phyloP scores from a whole-genome alignment of 1,139 yeast genomes.

The Yamadazyma blattariae region DNA sequence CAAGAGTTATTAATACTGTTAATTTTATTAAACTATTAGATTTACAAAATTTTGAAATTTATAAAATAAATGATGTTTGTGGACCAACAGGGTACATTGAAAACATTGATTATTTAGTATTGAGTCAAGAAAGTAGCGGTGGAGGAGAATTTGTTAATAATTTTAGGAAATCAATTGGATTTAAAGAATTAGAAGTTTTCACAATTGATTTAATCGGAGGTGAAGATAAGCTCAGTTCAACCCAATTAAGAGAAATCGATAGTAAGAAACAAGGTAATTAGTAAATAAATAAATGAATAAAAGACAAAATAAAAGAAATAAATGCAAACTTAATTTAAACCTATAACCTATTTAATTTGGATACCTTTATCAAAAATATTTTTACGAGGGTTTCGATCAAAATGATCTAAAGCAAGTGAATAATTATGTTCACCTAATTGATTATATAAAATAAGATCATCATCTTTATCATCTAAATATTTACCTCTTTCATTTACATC shows the following conservation, averaged over 20 bases:
- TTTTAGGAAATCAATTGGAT: conserved; percentile 54
- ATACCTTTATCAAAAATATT: conserved; percentile 59
- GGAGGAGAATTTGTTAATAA: conserved; percentile 78
- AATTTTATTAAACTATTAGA: conserved; percentile 45
- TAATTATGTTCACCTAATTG: conserved; percentile 38
- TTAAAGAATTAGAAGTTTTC: conserved; percentile 51
- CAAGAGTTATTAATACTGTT: conserved; percentile 46
- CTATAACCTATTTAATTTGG: conserved; percentile 33
- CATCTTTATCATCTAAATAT: conserved; percentile 54
- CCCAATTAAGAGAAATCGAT: conserved; percentile 42
- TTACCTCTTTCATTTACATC: conserved; percentile 40
- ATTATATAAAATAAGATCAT: conserved; percentile 52
- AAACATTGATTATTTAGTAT: conserved; percentile 74
- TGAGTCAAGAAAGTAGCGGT: conserved; percentile 72
- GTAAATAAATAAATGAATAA: background rate
- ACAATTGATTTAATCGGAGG: conserved; percentile 73
- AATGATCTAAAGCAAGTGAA: conserved; percentile 78
- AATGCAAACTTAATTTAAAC: background rate
- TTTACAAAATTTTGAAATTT: conserved; percentile 40
- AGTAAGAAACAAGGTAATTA: background rate
- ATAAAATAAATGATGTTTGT: conserved; percentile 77
- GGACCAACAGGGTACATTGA: conserved; percentile 89
- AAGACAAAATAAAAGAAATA: background rate
- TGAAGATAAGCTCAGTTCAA: conserved; percentile 81
- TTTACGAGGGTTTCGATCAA: conserved; percentile 61